A percentile compares a stretch with the other conserved stretches of the same genome.
phyloP scores from a whole-genome alignment of 805 yeast genomes.

The Suhomyces prunicola region DNA sequence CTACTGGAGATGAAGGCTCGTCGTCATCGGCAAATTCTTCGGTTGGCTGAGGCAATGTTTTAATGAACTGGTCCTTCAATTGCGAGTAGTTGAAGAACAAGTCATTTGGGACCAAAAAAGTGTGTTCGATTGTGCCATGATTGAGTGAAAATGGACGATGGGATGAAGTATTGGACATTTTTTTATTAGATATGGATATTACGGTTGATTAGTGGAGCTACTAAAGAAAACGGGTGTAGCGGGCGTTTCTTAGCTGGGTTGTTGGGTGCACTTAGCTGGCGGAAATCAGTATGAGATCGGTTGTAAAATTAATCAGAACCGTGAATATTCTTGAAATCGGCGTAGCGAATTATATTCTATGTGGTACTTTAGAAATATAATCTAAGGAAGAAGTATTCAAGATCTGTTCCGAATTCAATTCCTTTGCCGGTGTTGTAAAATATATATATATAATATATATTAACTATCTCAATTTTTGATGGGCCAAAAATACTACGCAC shows the following conservation, averaged over 20 bases:
- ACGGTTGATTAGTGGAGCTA: not conserved
- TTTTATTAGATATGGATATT: not conserved
- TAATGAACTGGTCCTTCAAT: slow-evolving; percentile 79
- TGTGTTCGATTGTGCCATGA: slow-evolving; percentile 87
- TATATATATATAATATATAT: not conserved
- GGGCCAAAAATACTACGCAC: not conserved
- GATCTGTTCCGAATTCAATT: not conserved
- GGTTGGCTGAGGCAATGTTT: slow-evolving; percentile 72
- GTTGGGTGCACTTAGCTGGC: not conserved
- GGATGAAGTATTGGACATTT: slow-evolving; percentile 11
- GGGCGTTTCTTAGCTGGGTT: not conserved
- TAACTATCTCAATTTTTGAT: not conserved
- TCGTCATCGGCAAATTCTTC: slow-evolving; percentile 83
- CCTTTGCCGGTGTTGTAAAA: not conserved
- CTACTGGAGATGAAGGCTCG: slow-evolving; percentile 85
- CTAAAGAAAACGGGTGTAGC: not conserved
- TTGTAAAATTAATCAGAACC: not conserved
- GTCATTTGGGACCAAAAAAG: slow-evolving; percentile 80
- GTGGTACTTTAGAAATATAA: not conserved
- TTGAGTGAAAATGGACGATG: slow-evolving; percentile 76
- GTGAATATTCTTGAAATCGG: not conserved
- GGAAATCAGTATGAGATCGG: not conserved
- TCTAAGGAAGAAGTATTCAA: not conserved
- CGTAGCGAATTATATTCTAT: not conserved
- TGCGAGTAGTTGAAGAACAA: slow-evolving; percentile 79